Base-by-base conservation (phyloP, 805 yeast species). In the Saturnispora dispora region DNA sequence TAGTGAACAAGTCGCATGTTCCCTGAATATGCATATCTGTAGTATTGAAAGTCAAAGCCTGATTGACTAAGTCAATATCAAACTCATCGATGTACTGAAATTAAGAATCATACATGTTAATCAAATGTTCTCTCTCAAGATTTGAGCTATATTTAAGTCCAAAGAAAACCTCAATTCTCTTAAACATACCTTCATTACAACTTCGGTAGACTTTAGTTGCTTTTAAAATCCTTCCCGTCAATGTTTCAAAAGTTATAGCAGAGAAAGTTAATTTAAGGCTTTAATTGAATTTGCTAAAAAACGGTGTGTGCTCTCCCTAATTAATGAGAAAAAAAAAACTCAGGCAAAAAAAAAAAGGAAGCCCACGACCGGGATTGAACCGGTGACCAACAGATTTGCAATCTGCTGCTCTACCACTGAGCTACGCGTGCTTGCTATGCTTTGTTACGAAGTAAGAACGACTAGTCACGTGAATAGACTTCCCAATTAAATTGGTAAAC, bases 371-470 rank as follows among this genome's bases (percentile, higher is more conserved):
- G 83, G 95, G 81, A 68, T 87, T 82, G 95, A 87, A 87, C 95
- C 82, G 79, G 83, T 88, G 93, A 87, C 96, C 95, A 85, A 83
- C 86, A 85, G 95, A 87, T 85, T 87, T 87, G 95, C 95, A 87
- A 87, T 87, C 95, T 83, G 87, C 90, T 85, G 91, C 95, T 90
- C 91, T 86, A 85, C 95, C 93, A 82, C 93, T 86, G 90, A 89
- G 93, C 95, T 89, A 86, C 54, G 46, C 58, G 58, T 55, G 58
- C 60, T 18, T 47, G 11, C 11, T 18, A 9, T 37, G 41, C 5
- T 33, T 33, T 33, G 36, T 33, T 33, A 33, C n/a, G 6, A n/a
- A n/a, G 25, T 23, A 23, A 23, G 25, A 23, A 23, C 25, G 25
- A 23, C 5, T 23, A 23, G 25, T 23, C 25, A 23, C 25, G 25